Evolutionary conservation across 2,329 filamentous ascomycete species (phyloP).

Genomic region (Coleophoma crateriformis): DNA sequence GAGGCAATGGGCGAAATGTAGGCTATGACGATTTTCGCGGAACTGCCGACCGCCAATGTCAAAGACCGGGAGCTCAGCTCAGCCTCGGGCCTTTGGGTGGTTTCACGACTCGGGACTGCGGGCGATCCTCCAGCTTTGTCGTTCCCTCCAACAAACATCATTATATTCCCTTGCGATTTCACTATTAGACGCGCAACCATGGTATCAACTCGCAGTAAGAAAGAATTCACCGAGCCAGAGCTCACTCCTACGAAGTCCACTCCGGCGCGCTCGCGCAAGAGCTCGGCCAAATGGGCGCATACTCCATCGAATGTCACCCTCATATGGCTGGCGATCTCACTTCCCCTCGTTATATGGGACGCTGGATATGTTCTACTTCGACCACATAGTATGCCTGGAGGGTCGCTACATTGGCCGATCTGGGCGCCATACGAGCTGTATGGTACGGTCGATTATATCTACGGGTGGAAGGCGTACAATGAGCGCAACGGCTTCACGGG

Average conservation of each 20-base stretch:
- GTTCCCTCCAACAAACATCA: neutral
- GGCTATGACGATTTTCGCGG: slow-evolving; percentile 9
- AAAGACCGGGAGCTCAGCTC: neutral
- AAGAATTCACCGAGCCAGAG: slow-evolving; percentile 36
- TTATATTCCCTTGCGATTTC: neutral
- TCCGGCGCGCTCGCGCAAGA: slow-evolving; percentile 17
- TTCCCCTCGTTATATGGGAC: slow-evolving; percentile 65
- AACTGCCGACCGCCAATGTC: neutral
- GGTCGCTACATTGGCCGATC: slow-evolving; percentile 52
- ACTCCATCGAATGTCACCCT: slow-evolving; percentile 52
- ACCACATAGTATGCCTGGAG: slow-evolving; percentile 63
- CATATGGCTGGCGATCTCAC: slow-evolving; percentile 55
- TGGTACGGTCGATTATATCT: slow-evolving; percentile 59
- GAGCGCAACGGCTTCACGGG: slow-evolving; percentile 57
- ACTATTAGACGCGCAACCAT: slow-evolving; percentile 26
- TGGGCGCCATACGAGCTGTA: slow-evolving; percentile 65
- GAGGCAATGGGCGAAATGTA: neutral
- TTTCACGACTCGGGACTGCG: neutral
- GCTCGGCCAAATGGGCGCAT: slow-evolving; percentile 43
- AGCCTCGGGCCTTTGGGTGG: neutral
- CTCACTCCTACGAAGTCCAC: slow-evolving; percentile 15
- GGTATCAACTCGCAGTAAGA: slow-evolving; percentile 51
- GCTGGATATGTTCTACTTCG: slow-evolving; percentile 58
- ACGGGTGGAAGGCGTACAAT: slow-evolving; percentile 59
- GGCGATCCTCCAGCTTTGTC: neutral